Conservation (phyloP, 441 rosid genomes). For the Lagerstroemia fauriei region DNA sequence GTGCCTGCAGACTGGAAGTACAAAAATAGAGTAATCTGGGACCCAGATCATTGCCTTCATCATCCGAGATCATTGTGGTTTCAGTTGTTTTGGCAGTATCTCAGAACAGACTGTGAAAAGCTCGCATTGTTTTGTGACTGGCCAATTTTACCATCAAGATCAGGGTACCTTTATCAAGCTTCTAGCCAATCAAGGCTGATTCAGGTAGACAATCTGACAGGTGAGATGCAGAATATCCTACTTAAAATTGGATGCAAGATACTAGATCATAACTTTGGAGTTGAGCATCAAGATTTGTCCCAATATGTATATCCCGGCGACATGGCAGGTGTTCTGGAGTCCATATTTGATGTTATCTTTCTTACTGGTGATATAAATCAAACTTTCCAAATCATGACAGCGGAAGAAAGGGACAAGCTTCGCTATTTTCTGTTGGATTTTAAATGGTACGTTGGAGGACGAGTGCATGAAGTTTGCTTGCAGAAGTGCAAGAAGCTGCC, state of each 20-base stretch:
- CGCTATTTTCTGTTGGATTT: conserved; percentile 75
- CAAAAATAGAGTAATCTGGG: conserved; percentile 70
- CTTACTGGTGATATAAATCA: conserved; percentile 44
- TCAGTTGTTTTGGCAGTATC: conserved; percentile 83
- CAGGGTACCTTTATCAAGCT: conserved; percentile 78
- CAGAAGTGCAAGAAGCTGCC: conserved; percentile 75
- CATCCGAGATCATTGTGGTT: conserved; percentile 88
- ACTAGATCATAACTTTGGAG: conserved; percentile 54
- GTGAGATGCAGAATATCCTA: conserved; percentile 58
- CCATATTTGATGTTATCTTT: conserved; percentile 64
- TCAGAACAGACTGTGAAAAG: conserved; percentile 59
- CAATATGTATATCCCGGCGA: conserved; percentile 65
- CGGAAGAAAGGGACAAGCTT: conserved; percentile 79
- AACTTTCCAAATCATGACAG: conserved; percentile 46
- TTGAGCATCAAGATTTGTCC: conserved; percentile 76
- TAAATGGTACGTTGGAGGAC: conserved; percentile 76
- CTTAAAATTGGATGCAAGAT: conserved; percentile 89
- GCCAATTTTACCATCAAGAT: conserved; percentile 91
- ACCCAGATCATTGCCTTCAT: conserved; percentile 55
- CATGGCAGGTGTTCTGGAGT: conserved; percentile 73
- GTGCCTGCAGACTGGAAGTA: conserved; percentile 86
- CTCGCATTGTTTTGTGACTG: conserved; percentile 79
- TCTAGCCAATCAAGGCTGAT: conserved; percentile 77
- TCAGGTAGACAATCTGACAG: conserved; percentile 62
- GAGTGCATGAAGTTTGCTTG: conserved; percentile 50